phyloP scores from a whole-genome alignment of 1,284 basidiomycete genomes.

The Kwoniella shivajii region DNA sequence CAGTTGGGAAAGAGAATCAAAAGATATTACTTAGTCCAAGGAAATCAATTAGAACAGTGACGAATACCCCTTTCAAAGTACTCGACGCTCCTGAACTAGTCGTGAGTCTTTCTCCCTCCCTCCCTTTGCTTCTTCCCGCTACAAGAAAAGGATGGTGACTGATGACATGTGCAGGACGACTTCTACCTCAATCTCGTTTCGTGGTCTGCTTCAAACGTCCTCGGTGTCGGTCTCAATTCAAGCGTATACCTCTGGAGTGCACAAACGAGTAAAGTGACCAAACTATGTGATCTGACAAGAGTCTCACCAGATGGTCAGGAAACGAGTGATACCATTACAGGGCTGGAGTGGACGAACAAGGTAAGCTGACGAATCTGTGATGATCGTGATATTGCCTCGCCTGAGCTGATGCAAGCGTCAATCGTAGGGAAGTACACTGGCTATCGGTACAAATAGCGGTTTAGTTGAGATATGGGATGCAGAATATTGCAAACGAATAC shows the following conservation, averaged over 20 bases:
- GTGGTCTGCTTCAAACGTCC: conserved; percentile 92
- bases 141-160: too few relatives aligned
- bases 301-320: conserved; percentile 28
- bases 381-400: too few relatives aligned
- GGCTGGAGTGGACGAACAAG: conserved; percentile 89
- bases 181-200: conserved; percentile 98
- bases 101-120: conserved; percentile 29
- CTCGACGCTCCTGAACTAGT: conserved; percentile 95
- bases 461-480: conserved; percentile 94
- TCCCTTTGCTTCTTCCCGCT: too few relatives aligned
- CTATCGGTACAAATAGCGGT: conserved; percentile 87
- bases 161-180: conserved; percentile 66
- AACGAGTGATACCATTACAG: conserved; percentile 71
- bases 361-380: conserved; percentile 58
- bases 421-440: conserved; percentile 75
- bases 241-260: conserved; percentile 98
- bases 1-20: conserved; percentile 81
- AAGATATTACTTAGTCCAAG: conserved; percentile 82
- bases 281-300: conserved; percentile 77
- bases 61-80: conserved; percentile 96
- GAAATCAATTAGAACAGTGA: conserved; percentile 76
- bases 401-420: neutral
- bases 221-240: conserved; percentile 87
- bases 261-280: conserved; percentile 85
- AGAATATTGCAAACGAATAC: conserved; percentile 70